Base-by-base conservation (phyloP, 306 rosid species). In the Vigna mungo region DNA sequence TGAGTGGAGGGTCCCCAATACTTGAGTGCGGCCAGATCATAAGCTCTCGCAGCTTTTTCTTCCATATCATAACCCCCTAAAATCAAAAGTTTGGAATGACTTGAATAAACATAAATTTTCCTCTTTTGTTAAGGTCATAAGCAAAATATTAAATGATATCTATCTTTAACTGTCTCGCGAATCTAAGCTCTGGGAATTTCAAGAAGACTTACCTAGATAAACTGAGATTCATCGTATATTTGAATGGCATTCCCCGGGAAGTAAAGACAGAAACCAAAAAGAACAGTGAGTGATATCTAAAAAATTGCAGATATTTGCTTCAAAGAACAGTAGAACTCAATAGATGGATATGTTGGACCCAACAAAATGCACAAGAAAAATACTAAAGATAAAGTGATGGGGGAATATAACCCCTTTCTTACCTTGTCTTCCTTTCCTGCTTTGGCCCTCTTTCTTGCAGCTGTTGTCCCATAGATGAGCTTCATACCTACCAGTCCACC, bases 361-460 rank as follows among this genome's bases (percentile, higher is more conserved):
- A 81, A 74, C 34, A 71, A 48, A n/a, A 49, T n/a, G 65, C 52
- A 77, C 54, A 18, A 48, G 74, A 9, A 70, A 66, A 70, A 67
- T 37, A 7, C 2, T 54, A n/a, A 18, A 32, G 53, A 15, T 51
- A 75, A 76, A 71, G 74, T 77, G 70, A 20, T 34, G 44, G 64
- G 64, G 60, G 37, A 39, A 17, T 16, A 62, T 78, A 49, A 43
- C 68, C 58, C 32, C 75, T 13, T 81, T 23, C 84, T 61, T 80
- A 93, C 98, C 98, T 91, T 93, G 97, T 81, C 93, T 93, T 88
- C 98, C 98, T 85, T 93, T 93, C 84, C 98, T 90, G 77, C 92
- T 93, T 75, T 93, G 98, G 23, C 98, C 98, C 77, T 93, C 98
- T 91, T 89, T 91, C 86, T 91, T 93, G 86, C 92, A 87, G 85